Evolutionary conservation across 2,329 filamentous ascomycete genomes (phyloP), one percentile per base, ranked within the genome.

Genomic region (Trichoderma simmonsii): DNA sequence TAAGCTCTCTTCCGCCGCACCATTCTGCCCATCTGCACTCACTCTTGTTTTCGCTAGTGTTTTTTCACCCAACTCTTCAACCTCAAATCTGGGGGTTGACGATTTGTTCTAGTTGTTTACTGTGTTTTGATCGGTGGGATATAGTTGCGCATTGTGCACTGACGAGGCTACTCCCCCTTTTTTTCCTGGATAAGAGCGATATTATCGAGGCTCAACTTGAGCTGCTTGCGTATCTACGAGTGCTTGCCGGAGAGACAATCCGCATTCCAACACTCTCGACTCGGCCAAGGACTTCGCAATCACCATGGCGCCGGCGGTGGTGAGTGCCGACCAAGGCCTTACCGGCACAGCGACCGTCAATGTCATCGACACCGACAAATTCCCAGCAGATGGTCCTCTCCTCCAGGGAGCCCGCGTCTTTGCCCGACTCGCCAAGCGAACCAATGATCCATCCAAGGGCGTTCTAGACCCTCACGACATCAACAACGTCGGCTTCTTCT

Each of bases 401-500:
- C 78, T 75, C 18, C 74, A 81, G 18, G 85, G 83, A 12, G 81
- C 80, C 59, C 81, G 82, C 6, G 72, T 85, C n/a, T 80, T 88
- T 7, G 75, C 82, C 5, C 75, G 77, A 26, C 73, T 77, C 15
- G 51, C 75, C 24, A 75, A 78, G 28, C 75, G 63, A 30, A 61
- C 78, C 24, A 77, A 80, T 1, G 79, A 88, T 75, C 84, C 87
- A 0, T 77, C 79, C 11, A 72, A 74, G 3, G 89, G 89, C 71
- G 83, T 86, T 14, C 84, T 88, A n/a, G 81, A 85, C 72, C 87
- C 88, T 1, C 80, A 85, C 51, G 77, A 86, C 71, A 89, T 90
- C 81, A 89, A 87, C 82, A 91, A 91, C 78, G 88, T 86, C 24
- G 93, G 90, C 72, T 90, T 97, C 77, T 93, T 98, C 79, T 91